Percentiles rank a stretch among this genome's conserved stretches.
Conservation (phyloP, 1,139 yeast genomes). For the Kluyveromyces sp. region DNA sequence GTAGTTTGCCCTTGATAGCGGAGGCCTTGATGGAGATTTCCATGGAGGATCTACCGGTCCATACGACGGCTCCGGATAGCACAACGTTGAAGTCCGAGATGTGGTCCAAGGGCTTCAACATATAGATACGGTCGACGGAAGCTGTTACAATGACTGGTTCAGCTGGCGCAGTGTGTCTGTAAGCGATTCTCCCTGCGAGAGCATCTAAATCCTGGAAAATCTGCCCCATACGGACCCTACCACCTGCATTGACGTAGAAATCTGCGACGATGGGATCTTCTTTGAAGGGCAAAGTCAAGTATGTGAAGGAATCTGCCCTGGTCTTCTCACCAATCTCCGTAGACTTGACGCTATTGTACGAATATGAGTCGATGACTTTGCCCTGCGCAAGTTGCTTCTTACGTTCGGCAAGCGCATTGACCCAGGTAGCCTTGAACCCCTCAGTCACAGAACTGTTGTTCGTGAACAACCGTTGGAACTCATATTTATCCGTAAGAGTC, state of each 20-base stretch:
- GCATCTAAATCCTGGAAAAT: constrained; percentile 88
- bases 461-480: constrained; percentile 14
- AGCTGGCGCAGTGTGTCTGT: constrained; percentile 81
- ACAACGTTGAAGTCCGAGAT: constrained; percentile 68
- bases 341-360: constrained; percentile 66
- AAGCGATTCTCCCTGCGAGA: constrained; percentile 80
- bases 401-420: constrained; percentile 72
- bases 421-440: constrained; percentile 65
- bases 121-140: constrained; percentile 83
- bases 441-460: constrained; percentile 12
- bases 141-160: constrained; percentile 93
- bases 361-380: constrained; percentile 57
- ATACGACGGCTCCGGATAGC: constrained; percentile 80
- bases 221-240: constrained; percentile 84
- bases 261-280: constrained; percentile 79
- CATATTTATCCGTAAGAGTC: constrained; percentile 17
- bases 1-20: constrained; percentile 48
- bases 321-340: constrained; percentile 66
- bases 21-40: constrained; percentile 88
- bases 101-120: constrained; percentile 79
- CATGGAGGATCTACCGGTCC: constrained; percentile 95
- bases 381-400: constrained; percentile 65
- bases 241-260: constrained; percentile 80
- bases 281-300: constrained; percentile 69
- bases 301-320: constrained; percentile 68